Conservation (phyloP, 2,329 filamentous ascomycete genomes). For the Aspergillus glaucus region DNA sequence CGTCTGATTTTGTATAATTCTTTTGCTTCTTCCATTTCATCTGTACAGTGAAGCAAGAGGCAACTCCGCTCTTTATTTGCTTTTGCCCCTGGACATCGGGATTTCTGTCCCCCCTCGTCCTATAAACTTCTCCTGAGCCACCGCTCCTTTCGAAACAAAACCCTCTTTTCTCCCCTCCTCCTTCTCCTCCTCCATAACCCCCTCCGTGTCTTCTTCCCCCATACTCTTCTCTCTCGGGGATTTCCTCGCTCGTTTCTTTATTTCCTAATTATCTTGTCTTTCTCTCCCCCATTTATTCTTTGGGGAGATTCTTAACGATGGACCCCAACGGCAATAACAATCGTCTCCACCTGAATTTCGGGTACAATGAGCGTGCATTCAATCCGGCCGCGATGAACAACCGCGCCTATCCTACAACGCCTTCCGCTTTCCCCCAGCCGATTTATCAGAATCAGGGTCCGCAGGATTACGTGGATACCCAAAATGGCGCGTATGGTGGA, state of each 20-base stretch:
- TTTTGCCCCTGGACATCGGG: background rate
- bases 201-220: slow-evolving; percentile 3
- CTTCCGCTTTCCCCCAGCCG: slow-evolving; percentile 92
- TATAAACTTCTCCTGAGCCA: slow-evolving; percentile 20
- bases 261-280: background rate
- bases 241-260: slow-evolving; percentile 1
- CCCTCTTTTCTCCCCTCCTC: slow-evolving; percentile 9
- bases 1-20: background rate
- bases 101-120: slow-evolving; percentile 6
- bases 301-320: slow-evolving; percentile 48
- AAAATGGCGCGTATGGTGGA: slow-evolving; percentile 33
- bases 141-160: slow-evolving; percentile 19
- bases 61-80: background rate
- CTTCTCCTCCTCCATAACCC: slow-evolving; percentile 3
- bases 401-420: slow-evolving; percentile 75
- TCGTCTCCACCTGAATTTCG: slow-evolving; percentile 43
- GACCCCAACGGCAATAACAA: slow-evolving; percentile 54
- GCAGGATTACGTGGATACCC: slow-evolving; percentile 54
- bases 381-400: slow-evolving; percentile 51
- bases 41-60: background rate
- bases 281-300: slow-evolving; percentile 14
- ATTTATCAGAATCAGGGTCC: slow-evolving; percentile 59
- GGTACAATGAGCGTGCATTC: slow-evolving; percentile 58
- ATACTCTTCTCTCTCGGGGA: slow-evolving; percentile 5
- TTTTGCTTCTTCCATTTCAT: slow-evolving; percentile 5